phyloP scores from a whole-genome alignment of 257 asterid genomes.

The Plectranthus barbatus region DNA sequence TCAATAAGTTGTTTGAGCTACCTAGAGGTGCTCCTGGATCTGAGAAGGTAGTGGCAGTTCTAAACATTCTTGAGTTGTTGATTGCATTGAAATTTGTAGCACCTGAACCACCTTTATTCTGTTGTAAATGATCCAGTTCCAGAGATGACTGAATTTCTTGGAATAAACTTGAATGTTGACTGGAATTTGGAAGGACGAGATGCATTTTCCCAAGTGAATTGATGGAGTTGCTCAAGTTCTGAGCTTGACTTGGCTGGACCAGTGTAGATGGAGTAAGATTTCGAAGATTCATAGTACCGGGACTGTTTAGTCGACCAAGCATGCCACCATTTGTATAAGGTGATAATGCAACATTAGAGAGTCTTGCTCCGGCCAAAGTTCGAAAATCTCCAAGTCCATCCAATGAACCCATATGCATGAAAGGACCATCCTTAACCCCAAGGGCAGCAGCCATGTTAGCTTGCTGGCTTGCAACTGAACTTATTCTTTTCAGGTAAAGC shows the following conservation, averaged over 20 bases:
- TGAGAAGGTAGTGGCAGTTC: conserved; percentile 24
- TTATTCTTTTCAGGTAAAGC: conserved; percentile 74
- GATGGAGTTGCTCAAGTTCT: conserved; percentile 38
- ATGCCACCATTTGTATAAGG: conserved; percentile 47
- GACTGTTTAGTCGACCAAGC: conserved; percentile 66
- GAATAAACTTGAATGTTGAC: conserved; percentile 36
- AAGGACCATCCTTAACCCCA: conserved; percentile 69
- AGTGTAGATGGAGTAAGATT: conserved; percentile 36
- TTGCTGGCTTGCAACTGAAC: conserved; percentile 57
- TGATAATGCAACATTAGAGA: conserved; percentile 36
- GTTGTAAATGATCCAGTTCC: conserved; percentile 57
- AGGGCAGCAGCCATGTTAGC: conserved; percentile 71
- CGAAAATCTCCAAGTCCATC: conserved; percentile 64
- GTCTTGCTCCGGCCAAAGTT: conserved; percentile 41
- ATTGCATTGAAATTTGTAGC: conserved; percentile 26
- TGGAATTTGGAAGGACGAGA: conserved; percentile 30
- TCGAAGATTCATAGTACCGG: conserved; percentile 42
- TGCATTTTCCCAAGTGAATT: conserved; percentile 39
- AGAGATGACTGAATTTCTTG: conserved; percentile 50
- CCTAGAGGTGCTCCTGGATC: conserved; percentile 25
- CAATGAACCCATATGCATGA: conserved; percentile 46
- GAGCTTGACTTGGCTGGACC: conserved; percentile 45
- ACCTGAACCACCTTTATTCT: conserved; percentile 15
- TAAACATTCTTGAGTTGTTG: conserved; percentile 36
- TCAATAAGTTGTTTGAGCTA: conserved; percentile 27